Evolutionary conservation across 441 rosid species (phyloP).

Genomic region (Geranium incanum): DNA sequence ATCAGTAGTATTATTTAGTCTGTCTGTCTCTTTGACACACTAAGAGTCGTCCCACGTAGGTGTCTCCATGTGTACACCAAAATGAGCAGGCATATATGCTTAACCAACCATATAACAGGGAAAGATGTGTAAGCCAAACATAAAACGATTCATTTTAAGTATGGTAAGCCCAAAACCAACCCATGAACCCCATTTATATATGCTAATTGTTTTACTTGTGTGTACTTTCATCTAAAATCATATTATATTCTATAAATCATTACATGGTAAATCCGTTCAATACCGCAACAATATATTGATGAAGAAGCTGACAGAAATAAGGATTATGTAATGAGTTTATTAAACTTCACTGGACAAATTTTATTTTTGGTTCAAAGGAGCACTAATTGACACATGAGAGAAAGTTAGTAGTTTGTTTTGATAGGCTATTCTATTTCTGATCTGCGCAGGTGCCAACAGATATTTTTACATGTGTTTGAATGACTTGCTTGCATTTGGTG

Average conservation of each 20-base stretch:
- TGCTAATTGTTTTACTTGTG: background rate
- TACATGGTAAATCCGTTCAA: background rate
- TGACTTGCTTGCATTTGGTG: slow-evolving; percentile 81
- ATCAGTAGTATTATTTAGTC: background rate
- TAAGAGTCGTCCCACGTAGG: background rate
- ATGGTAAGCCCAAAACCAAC: background rate
- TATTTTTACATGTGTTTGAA: slow-evolving; percentile 78
- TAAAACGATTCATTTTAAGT: background rate
- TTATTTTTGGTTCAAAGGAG: background rate
- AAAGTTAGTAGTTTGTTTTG: background rate
- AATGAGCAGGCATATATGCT: background rate
- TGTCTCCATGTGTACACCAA: background rate
- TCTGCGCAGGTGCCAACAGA: slow-evolving; percentile 69
- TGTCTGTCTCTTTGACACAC: background rate
- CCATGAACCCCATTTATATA: background rate
- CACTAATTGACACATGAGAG: background rate
- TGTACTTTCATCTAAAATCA: background rate
- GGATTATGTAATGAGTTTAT: background rate
- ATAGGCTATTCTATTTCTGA: slow-evolving; percentile 14
- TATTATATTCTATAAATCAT: background rate
- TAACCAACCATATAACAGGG: background rate
- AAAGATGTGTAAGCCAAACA: background rate
- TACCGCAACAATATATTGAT: background rate
- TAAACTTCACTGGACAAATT: background rate
- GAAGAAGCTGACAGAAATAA: background rate